A percentile compares a stretch with the other conserved stretches of the same genome.
phyloP scores from a whole-genome alignment of 495 filamentous ascomycete genomes.

The Aspergillus bertholletiae region DNA sequence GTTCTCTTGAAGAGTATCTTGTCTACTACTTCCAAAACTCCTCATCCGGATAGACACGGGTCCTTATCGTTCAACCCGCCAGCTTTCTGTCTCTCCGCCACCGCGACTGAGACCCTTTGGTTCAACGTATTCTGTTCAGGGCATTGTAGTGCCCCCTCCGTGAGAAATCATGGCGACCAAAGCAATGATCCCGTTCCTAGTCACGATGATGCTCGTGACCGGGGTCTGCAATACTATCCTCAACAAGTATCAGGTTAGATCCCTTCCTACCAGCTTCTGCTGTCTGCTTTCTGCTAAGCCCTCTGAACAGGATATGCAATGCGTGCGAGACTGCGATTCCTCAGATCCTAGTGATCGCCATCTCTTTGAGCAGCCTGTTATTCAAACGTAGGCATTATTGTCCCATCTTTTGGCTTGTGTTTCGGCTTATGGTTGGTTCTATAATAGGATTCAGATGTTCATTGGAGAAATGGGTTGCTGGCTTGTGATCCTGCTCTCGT shows the following conservation, averaged over 20 bases:
- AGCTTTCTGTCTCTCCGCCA: background rate
- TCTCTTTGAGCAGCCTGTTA: constrained; percentile 90
- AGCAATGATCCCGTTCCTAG: constrained; percentile 72
- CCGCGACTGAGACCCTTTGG: background rate
- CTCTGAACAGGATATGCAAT: constrained; percentile 79
- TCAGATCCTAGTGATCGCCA: constrained; percentile 58
- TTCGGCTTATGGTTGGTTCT: constrained; percentile 10
- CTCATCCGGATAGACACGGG: background rate
- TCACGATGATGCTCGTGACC: constrained; percentile 87
- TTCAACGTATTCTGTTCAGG: background rate
- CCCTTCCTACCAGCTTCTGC: background rate
- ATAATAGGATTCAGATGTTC: constrained; percentile 74
- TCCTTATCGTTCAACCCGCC: too few species aligned
- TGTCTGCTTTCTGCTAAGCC: constrained; percentile 5
- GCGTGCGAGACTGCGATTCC: constrained; percentile 82
- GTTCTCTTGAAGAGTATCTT: background rate
- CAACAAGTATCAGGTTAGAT: constrained; percentile 84
- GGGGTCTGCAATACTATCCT: constrained; percentile 96
- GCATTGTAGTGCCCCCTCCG: background rate
- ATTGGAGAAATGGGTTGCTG: constrained; percentile 90
- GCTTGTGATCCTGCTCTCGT: constrained; percentile 70
- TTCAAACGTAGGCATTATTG: constrained; percentile 68
- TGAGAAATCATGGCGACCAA: constrained; percentile 46
- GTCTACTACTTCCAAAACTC: background rate
- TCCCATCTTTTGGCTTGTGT: background rate